Conservation (phyloP, 352 stramenopile genomes). For the Blastocystis sp. region DNA sequence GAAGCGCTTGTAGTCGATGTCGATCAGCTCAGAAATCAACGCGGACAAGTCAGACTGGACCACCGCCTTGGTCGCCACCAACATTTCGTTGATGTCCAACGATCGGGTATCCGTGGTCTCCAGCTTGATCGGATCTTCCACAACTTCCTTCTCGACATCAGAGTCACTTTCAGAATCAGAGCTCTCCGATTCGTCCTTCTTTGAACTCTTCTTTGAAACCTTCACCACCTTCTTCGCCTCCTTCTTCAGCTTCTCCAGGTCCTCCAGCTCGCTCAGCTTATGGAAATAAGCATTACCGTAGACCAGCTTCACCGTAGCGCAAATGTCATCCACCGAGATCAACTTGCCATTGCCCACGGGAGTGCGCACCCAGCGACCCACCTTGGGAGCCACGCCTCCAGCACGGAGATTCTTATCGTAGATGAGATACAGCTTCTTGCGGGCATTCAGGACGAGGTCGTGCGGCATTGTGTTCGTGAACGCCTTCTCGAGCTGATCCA, state of each 20-base stretch:
- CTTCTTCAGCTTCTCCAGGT: slow-evolving; percentile 61
- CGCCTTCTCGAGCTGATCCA: slow-evolving; percentile 32
- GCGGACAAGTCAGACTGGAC: slow-evolving; percentile 39
- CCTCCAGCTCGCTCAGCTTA: slow-evolving; percentile 58
- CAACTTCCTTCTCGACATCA: background rate
- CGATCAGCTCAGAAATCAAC: slow-evolving; percentile 20
- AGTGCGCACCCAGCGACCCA: slow-evolving; percentile 26
- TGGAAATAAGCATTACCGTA: slow-evolving; percentile 57
- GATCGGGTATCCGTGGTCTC: slow-evolving; percentile 48
- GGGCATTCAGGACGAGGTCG: slow-evolving; percentile 32
- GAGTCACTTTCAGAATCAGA: background rate
- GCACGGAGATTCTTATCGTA: slow-evolving; percentile 57
- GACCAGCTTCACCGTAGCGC: slow-evolving; percentile 49
- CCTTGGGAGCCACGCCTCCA: slow-evolving; percentile 42
- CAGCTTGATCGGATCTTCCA: slow-evolving; percentile 50
- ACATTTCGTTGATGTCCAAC: background rate
- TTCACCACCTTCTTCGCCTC: slow-evolving; percentile 40
- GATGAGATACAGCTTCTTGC: slow-evolving; percentile 57
- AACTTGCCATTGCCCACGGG: slow-evolving; percentile 47
- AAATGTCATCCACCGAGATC: slow-evolving; percentile 52
- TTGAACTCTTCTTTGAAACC: background rate
- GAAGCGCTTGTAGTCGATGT: slow-evolving; percentile 26
- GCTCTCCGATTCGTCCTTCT: background rate
- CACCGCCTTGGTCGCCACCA: slow-evolving; percentile 20
- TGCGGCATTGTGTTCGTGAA: slow-evolving; percentile 45